These are phyloP conservation scores for Xanthoceras sorbifolium DNA, from an alignment of 345 rosid genomes.

Conservation along the genomic window DNA sequence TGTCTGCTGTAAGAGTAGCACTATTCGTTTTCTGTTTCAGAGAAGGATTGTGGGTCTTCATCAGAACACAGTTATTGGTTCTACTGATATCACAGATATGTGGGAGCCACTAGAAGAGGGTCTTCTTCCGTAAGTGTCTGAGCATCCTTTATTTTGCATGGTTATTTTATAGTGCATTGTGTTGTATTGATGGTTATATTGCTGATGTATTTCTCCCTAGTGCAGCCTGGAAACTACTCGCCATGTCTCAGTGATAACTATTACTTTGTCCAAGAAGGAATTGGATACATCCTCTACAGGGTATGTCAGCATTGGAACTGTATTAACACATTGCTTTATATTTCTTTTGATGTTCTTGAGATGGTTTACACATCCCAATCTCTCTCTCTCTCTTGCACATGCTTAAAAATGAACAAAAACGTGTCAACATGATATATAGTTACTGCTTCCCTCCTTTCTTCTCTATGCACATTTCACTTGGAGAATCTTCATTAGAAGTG, in stretches of 20 bases:
- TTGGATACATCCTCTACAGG: constrained; percentile 31
- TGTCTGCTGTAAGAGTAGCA: background rate
- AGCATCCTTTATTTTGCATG: background rate
- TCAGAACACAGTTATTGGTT: constrained; percentile 34
- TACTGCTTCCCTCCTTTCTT: background rate
- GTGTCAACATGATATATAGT: background rate
- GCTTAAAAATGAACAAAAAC: background rate
- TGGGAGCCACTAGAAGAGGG: constrained; percentile 48
- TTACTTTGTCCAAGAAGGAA: constrained; percentile 36
- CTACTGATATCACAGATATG: constrained; percentile 36
- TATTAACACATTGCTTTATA: background rate
- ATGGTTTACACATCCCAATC: background rate
- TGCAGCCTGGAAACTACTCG: constrained; percentile 41
- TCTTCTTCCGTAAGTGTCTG: constrained; percentile 35
- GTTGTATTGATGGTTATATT: constrained; percentile 2
- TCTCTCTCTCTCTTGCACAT: background rate
- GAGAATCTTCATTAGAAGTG: background rate
- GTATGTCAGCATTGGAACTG: constrained; percentile 14
- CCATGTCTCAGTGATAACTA: constrained; percentile 38
- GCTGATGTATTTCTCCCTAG: background rate
- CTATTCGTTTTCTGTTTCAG: constrained; percentile 15
- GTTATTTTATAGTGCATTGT: background rate
- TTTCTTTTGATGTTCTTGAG: background rate
- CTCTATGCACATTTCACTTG: background rate
- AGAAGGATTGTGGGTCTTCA: constrained; percentile 35